Evolutionary conservation across 345 rosid species (phyloP), one percentile per base, ranked within the genome.

Genomic region (Brassica rapa): DNA sequence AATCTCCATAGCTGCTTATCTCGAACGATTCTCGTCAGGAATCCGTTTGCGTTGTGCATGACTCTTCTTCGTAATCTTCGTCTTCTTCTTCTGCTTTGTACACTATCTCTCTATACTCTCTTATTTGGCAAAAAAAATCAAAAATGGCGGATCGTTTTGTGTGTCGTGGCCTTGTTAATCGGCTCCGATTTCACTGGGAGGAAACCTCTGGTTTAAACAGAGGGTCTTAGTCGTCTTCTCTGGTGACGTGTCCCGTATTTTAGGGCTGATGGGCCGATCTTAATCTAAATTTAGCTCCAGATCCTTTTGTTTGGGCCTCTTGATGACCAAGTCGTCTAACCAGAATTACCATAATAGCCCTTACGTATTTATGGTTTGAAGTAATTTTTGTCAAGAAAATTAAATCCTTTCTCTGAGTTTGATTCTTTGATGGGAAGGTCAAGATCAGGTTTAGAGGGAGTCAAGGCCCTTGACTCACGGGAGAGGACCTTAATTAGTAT

Each of bases 1-100:
- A 66, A 65, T 53, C 61, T 63, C 75, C 74, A 68, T 23, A 25
- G 76, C 33, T 69, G 74, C 33, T 69, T 62, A 15, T 80, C 43
- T 60, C 82, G 62, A 39, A 68, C 59, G 46, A 88, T 78, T 80
- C 88, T 60, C 19, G 66, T 4, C 8, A 86, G 60, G 21, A 86
- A 77, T 24, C 62, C 67, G 53, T 41, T 84, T 53, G 51, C 83
- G 53, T 80, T 68, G 41, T 77, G 84, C 93, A 87, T 86, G 57
- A 27, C 35, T 23, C 53, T 49, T 73, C 72, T 11, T 67, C 41
- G 10, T 29, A 15, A 3, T 72, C 35, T 56, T 61, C 27, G 16
- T 43, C 35, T 4, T 12, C 23, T 8, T 33, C 16, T 19, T 10
- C 62, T 19, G 0, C 21, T 5, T 16, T 57, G 14, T 16, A 55